Base-by-base conservation (phyloP, 106 monocot species). In the Apostasia shenzhenica region DNA sequence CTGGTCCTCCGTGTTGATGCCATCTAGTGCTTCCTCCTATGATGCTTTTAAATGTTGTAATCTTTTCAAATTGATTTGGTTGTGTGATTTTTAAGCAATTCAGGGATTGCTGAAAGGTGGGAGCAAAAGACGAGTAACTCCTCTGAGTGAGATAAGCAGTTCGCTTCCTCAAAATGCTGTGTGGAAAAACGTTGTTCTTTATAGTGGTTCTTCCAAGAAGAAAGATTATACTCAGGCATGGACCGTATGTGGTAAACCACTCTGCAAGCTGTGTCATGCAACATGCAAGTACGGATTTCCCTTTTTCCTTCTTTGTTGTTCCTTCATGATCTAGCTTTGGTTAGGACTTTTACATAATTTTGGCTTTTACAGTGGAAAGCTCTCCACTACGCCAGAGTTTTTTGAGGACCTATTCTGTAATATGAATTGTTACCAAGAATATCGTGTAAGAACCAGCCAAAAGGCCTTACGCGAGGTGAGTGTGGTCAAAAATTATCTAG, bases 371-470 rank as follows among this genome's bases (percentile, higher is more conserved):
- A 95, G 95, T 68, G 83, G 80, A 57, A 90, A 71, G 70, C 85
- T 99, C 67, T 84, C 87, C 38, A 90, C 79, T 77, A 48, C 72
- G 12, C 97, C 97, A 52, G 92, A 99, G 76, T 99, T 77, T 70
- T 90, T 99, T 82, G 97, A 99, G 61, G 97, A 99, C 76, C 70
- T 99, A 14, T 99, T 99, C 72, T 99, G 97, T 68, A 81, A 76
- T 41, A 68, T 99, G 67, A 73, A 73, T 65, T 99, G 97, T 66
- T 92, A 70, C 61, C 81, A 87, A 46, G 87, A 92, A 69, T 99
- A 77, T 67, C 75, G 97, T 12, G 78, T 90, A 42, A 82, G 97
- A 81, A 92, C 92, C 5, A 92, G 87, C 65, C 83, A 78, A 74
- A 81, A 75, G 64, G 80, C 81, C 54, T 85, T 92, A 68, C 92